These are phyloP conservation scores for Pleurotus salmoneostramineus DNA, from an alignment of 768 basidiomycete genomes.

Conservation along the genomic window DNA sequence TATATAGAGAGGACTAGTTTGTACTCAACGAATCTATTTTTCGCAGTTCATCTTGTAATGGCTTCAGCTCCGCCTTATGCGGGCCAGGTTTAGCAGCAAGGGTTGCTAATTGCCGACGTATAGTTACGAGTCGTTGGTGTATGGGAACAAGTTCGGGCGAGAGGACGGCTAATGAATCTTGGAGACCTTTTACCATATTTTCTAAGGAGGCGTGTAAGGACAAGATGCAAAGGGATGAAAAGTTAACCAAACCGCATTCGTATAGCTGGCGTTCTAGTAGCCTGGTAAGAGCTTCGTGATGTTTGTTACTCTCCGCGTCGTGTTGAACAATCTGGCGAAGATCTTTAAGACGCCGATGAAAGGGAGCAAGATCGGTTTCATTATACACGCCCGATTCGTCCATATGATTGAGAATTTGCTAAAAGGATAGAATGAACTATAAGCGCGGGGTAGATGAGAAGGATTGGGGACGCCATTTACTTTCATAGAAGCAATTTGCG, in stretches of 20 bases:
- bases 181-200: conserved; percentile 69
- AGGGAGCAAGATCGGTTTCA: conserved; percentile 85
- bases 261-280: conserved; percentile 88
- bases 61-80: conserved; percentile 84
- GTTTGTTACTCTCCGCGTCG: conserved; percentile 77
- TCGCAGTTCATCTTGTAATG: conserved; percentile 86
- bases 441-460: too few species aligned
- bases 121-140: conserved; percentile 82
- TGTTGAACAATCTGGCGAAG: conserved; percentile 83
- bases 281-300: conserved; percentile 83
- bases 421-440: too few species aligned
- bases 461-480: conserved; percentile 30
- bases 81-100: conserved; percentile 86
- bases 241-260: conserved; percentile 74
- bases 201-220: conserved; percentile 41
- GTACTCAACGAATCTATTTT: conserved; percentile 94
- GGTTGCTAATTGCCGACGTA: conserved; percentile 85
- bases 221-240: not conserved
- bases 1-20: conserved; percentile 12
- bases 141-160: conserved; percentile 88
- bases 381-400: conserved; percentile 95
- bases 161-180: conserved; percentile 81
- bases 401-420: conserved; percentile 96
- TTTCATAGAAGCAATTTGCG: conserved; percentile 93
- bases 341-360: conserved; percentile 75